A percentile compares a stretch with the other conserved stretches of the same genome.
phyloP scores from a whole-genome alignment of 1,284 basidiomycete species.

The Ustilago lituana region DNA sequence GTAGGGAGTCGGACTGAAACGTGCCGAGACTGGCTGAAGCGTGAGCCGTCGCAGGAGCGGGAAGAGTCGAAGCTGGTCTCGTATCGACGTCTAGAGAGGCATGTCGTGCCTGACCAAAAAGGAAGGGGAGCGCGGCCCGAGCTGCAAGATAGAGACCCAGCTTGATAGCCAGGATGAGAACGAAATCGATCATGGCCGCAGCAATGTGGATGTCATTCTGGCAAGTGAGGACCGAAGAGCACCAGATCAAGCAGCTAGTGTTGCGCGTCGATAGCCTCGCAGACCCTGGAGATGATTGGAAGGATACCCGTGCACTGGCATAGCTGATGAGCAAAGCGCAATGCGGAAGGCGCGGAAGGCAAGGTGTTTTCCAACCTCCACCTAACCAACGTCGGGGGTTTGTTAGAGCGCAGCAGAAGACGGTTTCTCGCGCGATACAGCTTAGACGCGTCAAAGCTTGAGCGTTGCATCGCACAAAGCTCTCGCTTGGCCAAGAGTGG shows the following conservation, averaged over 20 bases:
- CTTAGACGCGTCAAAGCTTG: not conserved
- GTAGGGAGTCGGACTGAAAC: slow-evolving; percentile 21
- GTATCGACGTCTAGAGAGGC: slow-evolving; percentile 53
- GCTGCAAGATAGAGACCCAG: slow-evolving; percentile 38
- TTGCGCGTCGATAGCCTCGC: too few species aligned
- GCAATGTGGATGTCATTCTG: slow-evolving; percentile 7
- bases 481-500: too few species aligned
- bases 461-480: too few species aligned
- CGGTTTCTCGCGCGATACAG: not conserved
- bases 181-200: slow-evolving; percentile 25
- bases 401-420: too few species aligned
- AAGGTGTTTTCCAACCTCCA: too few species aligned
- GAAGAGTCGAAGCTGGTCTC: slow-evolving; percentile 10
- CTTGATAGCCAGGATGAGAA: slow-evolving; percentile 41
- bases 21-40: not conserved
- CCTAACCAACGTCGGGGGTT: too few species aligned
- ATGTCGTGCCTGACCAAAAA: slow-evolving; percentile 59
- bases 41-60: slow-evolving; percentile 26
- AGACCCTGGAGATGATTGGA: too few species aligned
- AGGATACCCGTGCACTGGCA: too few species aligned
- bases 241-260: not conserved
- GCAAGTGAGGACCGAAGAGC: too few species aligned
- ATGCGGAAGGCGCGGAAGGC: too few species aligned
- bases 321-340: too few species aligned
- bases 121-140: slow-evolving; percentile 50